Base-by-base conservation (phyloP, 2,329 filamentous ascomycete genomes). In the Thelonectria rubi region DNA sequence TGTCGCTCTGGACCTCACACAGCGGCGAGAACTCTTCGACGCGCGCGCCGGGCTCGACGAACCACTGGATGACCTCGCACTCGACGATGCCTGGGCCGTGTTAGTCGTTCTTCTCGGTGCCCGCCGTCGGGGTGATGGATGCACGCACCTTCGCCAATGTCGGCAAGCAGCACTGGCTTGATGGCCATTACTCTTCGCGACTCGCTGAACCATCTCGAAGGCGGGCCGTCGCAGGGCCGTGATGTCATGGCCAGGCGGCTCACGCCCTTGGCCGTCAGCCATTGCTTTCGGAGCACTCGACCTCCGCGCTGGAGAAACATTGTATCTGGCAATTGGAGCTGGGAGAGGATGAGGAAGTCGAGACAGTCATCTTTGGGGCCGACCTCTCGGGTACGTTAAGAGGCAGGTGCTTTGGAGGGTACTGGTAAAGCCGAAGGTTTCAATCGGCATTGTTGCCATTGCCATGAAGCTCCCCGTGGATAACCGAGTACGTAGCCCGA, bases 1-100 rank as follows among this genome's bases (percentile, higher is more conserved):
- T 99, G 81, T 99, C 95, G 72, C 94, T 97, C 77, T 98, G 95
- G 46, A 99, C 96, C 80, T 99, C 95, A 80, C 95, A 99, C 48
- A 99, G 85, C 62, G 94, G 95, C 70, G 96, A 95, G 85, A 97
- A 99, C 81, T 99, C 94, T 81, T 99, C 94, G 71, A 99, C 94
- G 60, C 91, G 89, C 37, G 95, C 95, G 60, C 94, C 94, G 51
- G 96, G 93, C 79, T 97, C 91, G 68, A 99, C 94, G 76, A 98
- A 99, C 95, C 95, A 99, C 82, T 99, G 95, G 73, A 98, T 98
- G 73, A 99, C 92, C 79, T 99, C 95, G 74, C 95, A 97, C 80
- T 99, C 95, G 75, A 95, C 94, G 73, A 98, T 99, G 57, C 95
- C 95, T 95, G 70, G 43, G 3, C 39, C 12, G 20, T 58, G 57